Percentiles rank a stretch among this genome's conserved stretches.
Evolutionary conservation across 1,284 basidiomycete genomes (phyloP).

Genomic region (Cryptococcus sp.): DNA sequence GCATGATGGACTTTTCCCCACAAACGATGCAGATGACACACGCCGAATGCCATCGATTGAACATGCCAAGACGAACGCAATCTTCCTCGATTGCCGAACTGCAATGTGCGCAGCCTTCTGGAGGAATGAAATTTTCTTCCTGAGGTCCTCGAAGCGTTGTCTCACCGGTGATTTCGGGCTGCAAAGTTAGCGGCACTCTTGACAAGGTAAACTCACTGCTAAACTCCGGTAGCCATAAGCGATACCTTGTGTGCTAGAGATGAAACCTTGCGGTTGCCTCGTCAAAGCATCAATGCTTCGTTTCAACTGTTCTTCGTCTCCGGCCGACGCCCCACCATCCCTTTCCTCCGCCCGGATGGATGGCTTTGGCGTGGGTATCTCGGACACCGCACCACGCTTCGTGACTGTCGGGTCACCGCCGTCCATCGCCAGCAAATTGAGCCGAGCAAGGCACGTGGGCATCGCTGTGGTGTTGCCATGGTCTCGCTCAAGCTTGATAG

Average conservation of each 20-base stretch:
- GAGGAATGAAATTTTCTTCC: conserved; percentile 47
- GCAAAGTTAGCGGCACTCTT: background rate
- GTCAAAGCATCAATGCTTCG: conserved; percentile 45
- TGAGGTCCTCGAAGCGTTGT: conserved; percentile 65
- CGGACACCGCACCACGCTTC: conserved; percentile 52
- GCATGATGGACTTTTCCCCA: conserved; percentile 71
- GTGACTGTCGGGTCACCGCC: conserved; percentile 73
- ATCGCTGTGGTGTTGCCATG: conserved; percentile 79
- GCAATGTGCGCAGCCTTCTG: conserved; percentile 90
- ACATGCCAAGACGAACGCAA: conserved; percentile 88
- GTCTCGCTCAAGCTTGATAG: conserved; percentile 92
- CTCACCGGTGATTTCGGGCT: conserved; percentile 80
- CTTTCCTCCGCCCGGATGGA: conserved; percentile 15
- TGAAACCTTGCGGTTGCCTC: conserved; percentile 53
- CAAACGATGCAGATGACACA: conserved; percentile 84
- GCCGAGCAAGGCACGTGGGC: conserved; percentile 83
- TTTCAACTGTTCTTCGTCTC: conserved; percentile 44
- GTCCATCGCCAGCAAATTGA: conserved; percentile 87
- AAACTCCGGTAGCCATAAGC: conserved; percentile 83
- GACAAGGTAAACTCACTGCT: conserved; percentile 55
- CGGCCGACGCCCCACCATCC: conserved; percentile 15
- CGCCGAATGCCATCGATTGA: conserved; percentile 92
- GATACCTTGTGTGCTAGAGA: conserved; percentile 69
- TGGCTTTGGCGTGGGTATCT: conserved; percentile 13
- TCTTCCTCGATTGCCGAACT: conserved; percentile 93